phyloP scores from a whole-genome alignment of 2,329 filamentous ascomycete species.

The Tolypocladium tropicale region DNA sequence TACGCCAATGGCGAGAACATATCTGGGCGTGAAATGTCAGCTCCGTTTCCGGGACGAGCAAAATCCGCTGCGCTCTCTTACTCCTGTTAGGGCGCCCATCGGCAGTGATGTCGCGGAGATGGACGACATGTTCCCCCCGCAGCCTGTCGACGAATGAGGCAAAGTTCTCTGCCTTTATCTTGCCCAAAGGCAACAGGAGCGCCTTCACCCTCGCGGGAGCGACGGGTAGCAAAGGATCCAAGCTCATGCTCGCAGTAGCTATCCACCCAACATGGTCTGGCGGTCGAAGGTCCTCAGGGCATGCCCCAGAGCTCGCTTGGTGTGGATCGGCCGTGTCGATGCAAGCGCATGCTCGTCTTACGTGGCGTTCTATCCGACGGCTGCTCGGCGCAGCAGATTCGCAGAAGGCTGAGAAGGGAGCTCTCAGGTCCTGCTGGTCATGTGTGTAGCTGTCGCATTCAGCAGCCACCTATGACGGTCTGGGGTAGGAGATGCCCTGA shows the following conservation, averaged over 20 bases:
- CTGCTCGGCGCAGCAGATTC: not conserved
- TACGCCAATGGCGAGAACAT: slow-evolving; percentile 91
- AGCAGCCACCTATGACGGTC: not conserved
- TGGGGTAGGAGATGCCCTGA: not conserved
- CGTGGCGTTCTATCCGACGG: not conserved
- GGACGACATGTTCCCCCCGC: slow-evolving; percentile 68
- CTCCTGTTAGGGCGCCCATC: slow-evolving; percentile 79
- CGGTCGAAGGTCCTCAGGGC: not conserved
- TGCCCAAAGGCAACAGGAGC: slow-evolving; percentile 76
- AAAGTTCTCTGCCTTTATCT: slow-evolving; percentile 75
- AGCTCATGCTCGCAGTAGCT: slow-evolving; percentile 59
- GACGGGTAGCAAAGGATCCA: slow-evolving; percentile 83
- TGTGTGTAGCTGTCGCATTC: not conserved
- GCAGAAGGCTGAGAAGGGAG: not conserved
- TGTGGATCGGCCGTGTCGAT: not conserved
- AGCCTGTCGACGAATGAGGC: slow-evolving; percentile 68
- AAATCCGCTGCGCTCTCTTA: slow-evolving; percentile 27
- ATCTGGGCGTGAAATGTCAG: slow-evolving; percentile 39
- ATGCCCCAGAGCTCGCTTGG: not conserved
- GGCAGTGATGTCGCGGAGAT: slow-evolving; percentile 75
- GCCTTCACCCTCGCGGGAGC: slow-evolving; percentile 85
- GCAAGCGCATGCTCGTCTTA: not conserved
- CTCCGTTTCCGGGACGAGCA: not conserved
- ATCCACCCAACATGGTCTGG: slow-evolving; percentile 20
- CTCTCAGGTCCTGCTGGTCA: not conserved